phyloP scores from a whole-genome alignment of 257 asterid species.

The Dorcoceras hygrometricum region DNA sequence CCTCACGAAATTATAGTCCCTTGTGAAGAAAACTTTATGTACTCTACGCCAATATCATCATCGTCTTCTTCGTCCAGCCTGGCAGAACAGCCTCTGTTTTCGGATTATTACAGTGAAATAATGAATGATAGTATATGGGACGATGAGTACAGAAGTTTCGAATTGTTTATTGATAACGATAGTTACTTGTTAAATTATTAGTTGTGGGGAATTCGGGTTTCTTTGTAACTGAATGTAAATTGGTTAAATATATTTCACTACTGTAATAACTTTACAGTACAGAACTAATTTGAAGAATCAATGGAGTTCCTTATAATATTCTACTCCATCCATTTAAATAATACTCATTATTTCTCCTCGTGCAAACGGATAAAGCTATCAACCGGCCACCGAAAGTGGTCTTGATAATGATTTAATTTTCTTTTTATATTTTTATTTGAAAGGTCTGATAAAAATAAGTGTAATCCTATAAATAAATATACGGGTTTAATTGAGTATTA shows the following conservation, averaged over 20 bases:
- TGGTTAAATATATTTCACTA: conserved; percentile 4
- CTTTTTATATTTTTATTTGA: no score
- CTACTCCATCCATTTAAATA: background rate
- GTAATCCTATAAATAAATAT: no score
- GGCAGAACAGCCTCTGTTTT: conserved; percentile 37
- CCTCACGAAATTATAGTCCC: conserved; percentile 63
- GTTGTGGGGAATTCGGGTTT: background rate
- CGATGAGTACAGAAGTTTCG: conserved; percentile 54
- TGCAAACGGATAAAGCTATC: no score
- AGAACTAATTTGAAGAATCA: background rate
- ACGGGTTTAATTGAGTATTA: no score
- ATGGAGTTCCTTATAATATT: background rate
- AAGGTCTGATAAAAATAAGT: no score
- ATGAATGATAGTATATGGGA: conserved; percentile 55
- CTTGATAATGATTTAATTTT: no score
- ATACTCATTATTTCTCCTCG: no score
- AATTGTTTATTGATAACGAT: conserved; percentile 36
- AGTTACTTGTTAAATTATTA: conserved; percentile 4
- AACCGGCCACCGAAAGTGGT: background rate
- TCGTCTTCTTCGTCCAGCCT: conserved; percentile 14
- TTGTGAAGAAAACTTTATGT: conserved; percentile 23
- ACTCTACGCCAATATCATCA: conserved; percentile 31
- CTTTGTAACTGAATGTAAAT: background rate
- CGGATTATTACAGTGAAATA: conserved; percentile 35
- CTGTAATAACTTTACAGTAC: background rate